Evolutionary conservation across 2,329 filamentous ascomycete species (phyloP), one percentile per base, ranked within the genome.

Genomic region (Fusarium aywerte): DNA sequence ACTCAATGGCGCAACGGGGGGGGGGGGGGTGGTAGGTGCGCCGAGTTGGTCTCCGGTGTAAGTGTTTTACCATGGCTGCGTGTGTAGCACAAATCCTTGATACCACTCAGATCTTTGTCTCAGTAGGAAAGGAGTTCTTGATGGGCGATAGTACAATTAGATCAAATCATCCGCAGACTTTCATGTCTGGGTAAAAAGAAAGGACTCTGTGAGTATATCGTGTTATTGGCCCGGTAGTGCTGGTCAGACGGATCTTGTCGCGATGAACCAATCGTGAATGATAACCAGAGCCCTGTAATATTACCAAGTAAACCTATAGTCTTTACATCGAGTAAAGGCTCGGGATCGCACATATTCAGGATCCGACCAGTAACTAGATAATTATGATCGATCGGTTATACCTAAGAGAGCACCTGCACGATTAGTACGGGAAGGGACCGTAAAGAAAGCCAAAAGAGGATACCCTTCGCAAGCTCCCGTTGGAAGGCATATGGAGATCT

Each of bases 41-140:
- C 49, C 16, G 55, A 59, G 36, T 54, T 63, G 49, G 49, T 35
- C 33, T 29, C 8, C 33, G 27, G 40, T 63, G 52, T 62, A 63
- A 43, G 62, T 64, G 56, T 55, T 71, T 62, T 58, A 58, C 61
- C 65, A 52, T 52, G 59, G 65, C 16, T 16, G 54, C 70, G 68
- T 66, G 47, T 15, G 23, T 25, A 23, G 50, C 45, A 44, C 64
- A 36, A 32, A 40, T 63, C 45, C 49, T 63, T 49, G 40, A 33
- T 31, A 39, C 18, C 21, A 54, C 21, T 36, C 23, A 32, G 52
- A 23, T 47, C 16, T 38, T 49, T 53, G n/a, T 62, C 40, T 63
- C 50, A 39, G 53, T 48, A 63, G 47, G 54, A 58, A 55, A 10
- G 61, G 39, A 50, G 39, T 44, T 43, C 40, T 35, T 49, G 23